These are phyloP conservation scores for Pleomassaria siparia DNA, from an alignment of 2,329 filamentous ascomycete species.

Conservation along the genomic window DNA sequence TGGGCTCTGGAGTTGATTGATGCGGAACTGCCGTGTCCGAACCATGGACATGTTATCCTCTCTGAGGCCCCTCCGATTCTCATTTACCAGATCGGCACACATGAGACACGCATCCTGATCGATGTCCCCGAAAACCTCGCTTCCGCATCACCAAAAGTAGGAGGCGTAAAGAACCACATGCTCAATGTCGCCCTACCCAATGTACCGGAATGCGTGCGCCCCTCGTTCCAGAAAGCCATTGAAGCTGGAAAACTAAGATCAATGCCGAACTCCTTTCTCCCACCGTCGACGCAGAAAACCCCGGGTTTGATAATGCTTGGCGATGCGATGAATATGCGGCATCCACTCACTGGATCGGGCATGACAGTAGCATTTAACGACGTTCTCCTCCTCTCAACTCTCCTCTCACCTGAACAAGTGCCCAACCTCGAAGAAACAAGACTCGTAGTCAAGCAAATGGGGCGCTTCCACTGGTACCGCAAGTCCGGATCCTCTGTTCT, in stretches of 20 bases:
- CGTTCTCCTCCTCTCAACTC: constrained; percentile 71
- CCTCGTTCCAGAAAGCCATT: constrained; percentile 74
- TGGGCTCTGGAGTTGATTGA: constrained; percentile 93
- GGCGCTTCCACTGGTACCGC: constrained; percentile 80
- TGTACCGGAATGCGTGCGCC: constrained; percentile 70
- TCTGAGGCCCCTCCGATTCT: constrained; percentile 76
- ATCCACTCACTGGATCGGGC: constrained; percentile 92
- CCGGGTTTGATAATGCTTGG: constrained; percentile 80
- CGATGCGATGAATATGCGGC: constrained; percentile 99
- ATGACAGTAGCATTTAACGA: constrained; percentile 99
- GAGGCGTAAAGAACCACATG: constrained; percentile 85
- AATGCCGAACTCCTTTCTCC: constrained; percentile 97
- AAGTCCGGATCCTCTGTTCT: constrained; percentile 84
- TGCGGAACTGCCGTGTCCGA: constrained; percentile 71
- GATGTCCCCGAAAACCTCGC: constrained; percentile 80
- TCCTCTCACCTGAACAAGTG: constrained; percentile 70
- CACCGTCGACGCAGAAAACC: constrained; percentile 70
- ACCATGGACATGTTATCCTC: constrained; percentile 86
- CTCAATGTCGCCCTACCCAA: constrained; percentile 75
- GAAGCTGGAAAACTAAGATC: constrained; percentile 75
- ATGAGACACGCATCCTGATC: constrained; percentile 86
- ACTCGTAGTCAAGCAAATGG: constrained; percentile 69
- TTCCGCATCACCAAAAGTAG: constrained; percentile 69
- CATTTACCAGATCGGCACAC: constrained; percentile 94
- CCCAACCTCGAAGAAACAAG: constrained; percentile 68